These are phyloP conservation scores for Sporobolomyces pararoseus DNA, from an alignment of 768 basidiomycete species.

Conservation along the genomic window DNA sequence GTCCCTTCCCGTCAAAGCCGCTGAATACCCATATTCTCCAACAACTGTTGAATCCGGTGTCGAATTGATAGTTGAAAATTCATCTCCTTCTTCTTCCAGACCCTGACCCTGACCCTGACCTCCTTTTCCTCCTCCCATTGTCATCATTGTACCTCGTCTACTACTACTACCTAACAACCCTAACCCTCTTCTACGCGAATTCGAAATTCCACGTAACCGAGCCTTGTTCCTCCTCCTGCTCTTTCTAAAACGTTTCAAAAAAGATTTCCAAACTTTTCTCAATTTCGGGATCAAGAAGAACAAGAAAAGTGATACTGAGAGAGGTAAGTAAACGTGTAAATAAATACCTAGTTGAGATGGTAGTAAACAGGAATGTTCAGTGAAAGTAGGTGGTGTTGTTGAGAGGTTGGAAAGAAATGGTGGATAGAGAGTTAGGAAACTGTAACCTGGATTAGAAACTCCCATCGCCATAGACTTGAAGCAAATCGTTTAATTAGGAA, in stretches of 20 bases:
- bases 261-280: too few relatives aligned
- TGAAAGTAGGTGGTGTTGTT: constrained; percentile 10
- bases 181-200: too few relatives aligned
- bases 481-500: neutral
- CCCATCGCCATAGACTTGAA: constrained; percentile 74
- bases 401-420: constrained; percentile 39
- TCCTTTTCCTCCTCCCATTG: neutral
- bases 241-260: neutral
- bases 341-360: constrained; percentile 83
- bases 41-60: too few relatives aligned
- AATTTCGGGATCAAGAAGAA: constrained; percentile 39
- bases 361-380: constrained; percentile 58
- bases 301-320: constrained; percentile 40
- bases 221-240: neutral
- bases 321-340: constrained; percentile 52
- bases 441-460: constrained; percentile 77
- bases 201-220: too few relatives aligned
- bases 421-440: constrained; percentile 68
- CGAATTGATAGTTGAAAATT: neutral
- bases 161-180: too few relatives aligned
- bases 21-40: constrained; percentile 4
- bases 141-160: too few relatives aligned
- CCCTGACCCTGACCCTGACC: neutral
- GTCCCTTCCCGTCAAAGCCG: neutral
- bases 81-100: neutral